A percentile compares a stretch with the other conserved stretches of the same genome.
phyloP scores from a whole-genome alignment of 495 filamentous ascomycete genomes.

The Parmelia sp. region DNA sequence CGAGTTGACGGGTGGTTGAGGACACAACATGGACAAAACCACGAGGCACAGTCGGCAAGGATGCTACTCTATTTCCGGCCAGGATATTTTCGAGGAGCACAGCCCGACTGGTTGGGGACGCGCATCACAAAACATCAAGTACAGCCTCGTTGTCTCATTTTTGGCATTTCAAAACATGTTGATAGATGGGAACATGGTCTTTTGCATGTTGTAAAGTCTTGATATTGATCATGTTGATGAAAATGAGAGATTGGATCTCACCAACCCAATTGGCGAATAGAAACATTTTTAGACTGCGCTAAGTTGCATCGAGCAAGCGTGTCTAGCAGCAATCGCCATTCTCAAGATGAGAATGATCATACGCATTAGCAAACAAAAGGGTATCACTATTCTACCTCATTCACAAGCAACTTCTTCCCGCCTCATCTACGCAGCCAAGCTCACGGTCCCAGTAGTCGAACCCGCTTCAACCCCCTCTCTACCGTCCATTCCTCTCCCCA shows the following conservation, averaged over 20 bases:
- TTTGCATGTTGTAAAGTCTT: too few relatives aligned
- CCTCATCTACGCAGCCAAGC: background rate
- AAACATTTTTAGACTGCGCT: too few relatives aligned
- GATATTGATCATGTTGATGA: too few relatives aligned
- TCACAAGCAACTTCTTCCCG: too few relatives aligned
- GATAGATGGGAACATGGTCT: too few relatives aligned
- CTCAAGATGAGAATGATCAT: background rate
- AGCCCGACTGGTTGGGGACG: background rate
- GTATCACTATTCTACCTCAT: background rate
- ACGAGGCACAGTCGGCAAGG: background rate
- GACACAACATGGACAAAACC: too few relatives aligned
- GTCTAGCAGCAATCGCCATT: background rate
- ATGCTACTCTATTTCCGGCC: background rate
- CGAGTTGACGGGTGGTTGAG: too few relatives aligned
- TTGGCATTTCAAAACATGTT: background rate
- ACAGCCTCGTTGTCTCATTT: background rate
- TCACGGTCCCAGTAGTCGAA: slow-evolving; percentile 2
- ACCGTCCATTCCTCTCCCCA: background rate
- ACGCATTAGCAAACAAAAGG: background rate
- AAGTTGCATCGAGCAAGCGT: background rate
- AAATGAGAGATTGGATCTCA: too few relatives aligned
- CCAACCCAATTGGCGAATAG: too few relatives aligned
- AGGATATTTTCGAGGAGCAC: background rate
- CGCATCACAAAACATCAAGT: too few relatives aligned
- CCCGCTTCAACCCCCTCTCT: background rate